Base-by-base conservation (phyloP, 2,329 filamentous ascomycete genomes). In the Ceratocystis alfenasii region DNA sequence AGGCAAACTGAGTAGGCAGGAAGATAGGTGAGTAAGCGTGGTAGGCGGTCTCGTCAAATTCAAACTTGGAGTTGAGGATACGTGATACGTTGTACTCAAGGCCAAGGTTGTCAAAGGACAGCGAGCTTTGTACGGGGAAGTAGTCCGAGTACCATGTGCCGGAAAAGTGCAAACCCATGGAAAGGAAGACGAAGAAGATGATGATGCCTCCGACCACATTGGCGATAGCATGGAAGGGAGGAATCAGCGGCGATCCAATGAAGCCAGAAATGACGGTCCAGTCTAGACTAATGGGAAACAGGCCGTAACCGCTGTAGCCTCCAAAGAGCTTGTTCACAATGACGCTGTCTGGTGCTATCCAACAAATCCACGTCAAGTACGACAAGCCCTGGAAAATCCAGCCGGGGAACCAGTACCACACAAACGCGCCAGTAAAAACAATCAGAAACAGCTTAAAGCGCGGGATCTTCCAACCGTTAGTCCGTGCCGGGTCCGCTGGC, bases 281-380 rank as follows among this genome's bases (percentile, higher is more conserved):
- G 73, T 88, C 85, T 66, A 88, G 83, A 0, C 84, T 86, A 15
- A 87, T 79, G 10, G 85, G 85, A 30, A 87, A 76, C 12, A 88
- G 74, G 0, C 81, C 83, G 3, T 87, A 74, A 0, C 85, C 85
- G 5, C 81, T 81, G 65, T 78, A 78, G 5, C 83, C 83, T 2
- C 85, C 85, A 67, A 87, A 87, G 5, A 88, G 71, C 71, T 87
- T 84, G 71, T 88, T 88, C 67, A 87, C 75, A 15, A 83, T 73
- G 1, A 83, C 75, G 68, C 81, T 86, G 44, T 84, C 77, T 1
- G 86, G 85, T 8, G 79, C 80, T 69, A 85, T 83, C 83, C 85
- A 87, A 45, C 80, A 82, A 10, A 81, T 75, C 74, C 82, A 86
- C 33, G 82, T 81, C 71, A 87, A 86, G 44, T 80, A 79, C 45